Conservation (phyloP, 108 stramenopile genomes). For the Skeletonema potamos region DNA sequence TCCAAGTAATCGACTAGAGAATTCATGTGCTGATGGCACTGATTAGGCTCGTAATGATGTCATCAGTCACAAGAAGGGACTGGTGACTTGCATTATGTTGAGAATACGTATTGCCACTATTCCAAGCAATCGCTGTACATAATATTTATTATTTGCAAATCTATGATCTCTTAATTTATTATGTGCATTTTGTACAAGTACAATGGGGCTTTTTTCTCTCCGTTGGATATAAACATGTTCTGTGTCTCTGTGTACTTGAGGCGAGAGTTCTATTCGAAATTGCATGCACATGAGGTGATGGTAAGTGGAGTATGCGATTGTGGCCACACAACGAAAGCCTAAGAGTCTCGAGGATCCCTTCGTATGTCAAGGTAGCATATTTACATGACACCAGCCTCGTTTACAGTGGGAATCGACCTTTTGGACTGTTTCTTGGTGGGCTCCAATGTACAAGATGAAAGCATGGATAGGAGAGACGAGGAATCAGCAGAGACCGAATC, state of each 20-base stretch:
- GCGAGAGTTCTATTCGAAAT: neutral
- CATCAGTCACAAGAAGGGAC: no score
- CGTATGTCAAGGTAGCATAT: neutral
- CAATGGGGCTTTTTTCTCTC: no score
- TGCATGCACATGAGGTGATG: neutral
- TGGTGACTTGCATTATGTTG: no score
- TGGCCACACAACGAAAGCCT: neutral
- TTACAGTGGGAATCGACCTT: neutral
- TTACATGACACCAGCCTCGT: neutral
- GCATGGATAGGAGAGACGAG: neutral
- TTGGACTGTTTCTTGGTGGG: neutral
- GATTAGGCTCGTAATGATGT: no score
- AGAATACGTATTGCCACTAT: no score
- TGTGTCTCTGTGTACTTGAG: neutral
- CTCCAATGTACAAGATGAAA: neutral
- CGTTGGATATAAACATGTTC: neutral
- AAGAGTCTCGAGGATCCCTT: neutral
- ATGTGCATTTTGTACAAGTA: neutral
- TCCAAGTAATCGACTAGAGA: no score
- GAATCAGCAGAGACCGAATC: neutral
- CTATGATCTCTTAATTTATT: neutral
- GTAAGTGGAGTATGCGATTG: neutral
- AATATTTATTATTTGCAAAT: no score
- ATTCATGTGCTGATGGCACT: no score
- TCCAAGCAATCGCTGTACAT: no score